Evolutionary conservation across 306 rosid species (phyloP).

Genomic region (Mucuna pruriens): DNA sequence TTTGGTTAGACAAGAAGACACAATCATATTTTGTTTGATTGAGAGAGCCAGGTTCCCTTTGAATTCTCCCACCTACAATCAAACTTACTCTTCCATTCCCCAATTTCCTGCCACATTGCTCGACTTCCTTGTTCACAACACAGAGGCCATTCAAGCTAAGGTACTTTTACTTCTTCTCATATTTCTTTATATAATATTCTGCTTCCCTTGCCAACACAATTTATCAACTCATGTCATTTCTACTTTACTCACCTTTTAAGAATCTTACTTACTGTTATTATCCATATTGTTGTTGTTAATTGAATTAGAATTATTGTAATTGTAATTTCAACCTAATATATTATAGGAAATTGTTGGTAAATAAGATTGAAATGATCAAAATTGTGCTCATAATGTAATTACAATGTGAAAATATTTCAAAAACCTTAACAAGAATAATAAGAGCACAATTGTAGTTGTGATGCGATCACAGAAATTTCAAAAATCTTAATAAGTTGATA

Average conservation of each 20-base stretch:
- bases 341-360: not conserved
- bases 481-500: too few relatives aligned
- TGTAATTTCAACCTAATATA: not conserved
- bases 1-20: conserved; percentile 73
- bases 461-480: not conserved
- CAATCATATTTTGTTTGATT: conserved; percentile 63
- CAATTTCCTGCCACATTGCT: conserved; percentile 53
- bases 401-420: too few relatives aligned
- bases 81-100: conserved; percentile 26
- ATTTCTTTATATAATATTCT: not conserved
- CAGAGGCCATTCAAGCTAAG: conserved; percentile 69
- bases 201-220: not conserved
- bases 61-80: conserved; percentile 57
- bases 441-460: too few relatives aligned
- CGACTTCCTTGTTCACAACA: conserved; percentile 47
- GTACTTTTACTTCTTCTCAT: conserved; percentile 25
- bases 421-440: too few relatives aligned
- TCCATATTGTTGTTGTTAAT: too few relatives aligned
- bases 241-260: not conserved
- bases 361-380: too few relatives aligned
- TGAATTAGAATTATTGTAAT: too few relatives aligned
- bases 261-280: too few relatives aligned
- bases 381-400: too few relatives aligned
- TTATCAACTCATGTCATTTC: not conserved
- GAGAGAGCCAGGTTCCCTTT: conserved; percentile 66